Conservation (phyloP, 106 monocot species). For the Platanthera zijinensis region DNA sequence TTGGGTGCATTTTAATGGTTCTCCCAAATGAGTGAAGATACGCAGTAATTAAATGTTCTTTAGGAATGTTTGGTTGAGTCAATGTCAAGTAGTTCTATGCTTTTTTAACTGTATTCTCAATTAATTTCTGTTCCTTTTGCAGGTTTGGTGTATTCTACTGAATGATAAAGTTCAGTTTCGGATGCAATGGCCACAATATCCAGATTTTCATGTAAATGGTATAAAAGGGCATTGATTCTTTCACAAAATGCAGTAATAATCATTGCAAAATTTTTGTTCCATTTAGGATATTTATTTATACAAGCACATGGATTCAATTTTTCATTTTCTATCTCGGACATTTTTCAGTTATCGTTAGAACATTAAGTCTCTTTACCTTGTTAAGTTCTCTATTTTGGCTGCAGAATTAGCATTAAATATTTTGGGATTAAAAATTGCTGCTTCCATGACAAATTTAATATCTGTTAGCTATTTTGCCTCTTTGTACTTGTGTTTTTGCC, state of each 20-base stretch:
- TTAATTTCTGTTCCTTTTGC: constrained; percentile 13
- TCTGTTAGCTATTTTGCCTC: too few relatives aligned
- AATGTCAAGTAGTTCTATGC: not conserved
- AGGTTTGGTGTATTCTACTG: constrained; percentile 95
- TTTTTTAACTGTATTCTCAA: not conserved
- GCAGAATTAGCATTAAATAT: not conserved
- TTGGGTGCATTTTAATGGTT: not conserved
- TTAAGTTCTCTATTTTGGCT: not conserved
- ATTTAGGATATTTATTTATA: not conserved
- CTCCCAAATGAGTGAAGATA: not conserved
- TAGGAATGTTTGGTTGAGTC: not conserved
- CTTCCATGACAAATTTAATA: not conserved
- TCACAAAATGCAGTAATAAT: not conserved
- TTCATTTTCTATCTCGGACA: not conserved
- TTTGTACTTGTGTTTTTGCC: too few relatives aligned
- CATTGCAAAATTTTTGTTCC: not conserved
- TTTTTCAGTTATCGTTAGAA: not conserved
- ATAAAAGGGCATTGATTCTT: constrained; percentile 10
- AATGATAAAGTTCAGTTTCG: constrained; percentile 95
- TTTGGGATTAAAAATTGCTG: not conserved
- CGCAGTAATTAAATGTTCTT: not conserved
- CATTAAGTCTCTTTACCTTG: not conserved
- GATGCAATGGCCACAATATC: constrained; percentile 91
- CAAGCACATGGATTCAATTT: not conserved
- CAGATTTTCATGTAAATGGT: constrained; percentile 87